Evolutionary conservation across 768 basidiomycete species (phyloP).

Genomic region (Phaeolepiota aurea): DNA sequence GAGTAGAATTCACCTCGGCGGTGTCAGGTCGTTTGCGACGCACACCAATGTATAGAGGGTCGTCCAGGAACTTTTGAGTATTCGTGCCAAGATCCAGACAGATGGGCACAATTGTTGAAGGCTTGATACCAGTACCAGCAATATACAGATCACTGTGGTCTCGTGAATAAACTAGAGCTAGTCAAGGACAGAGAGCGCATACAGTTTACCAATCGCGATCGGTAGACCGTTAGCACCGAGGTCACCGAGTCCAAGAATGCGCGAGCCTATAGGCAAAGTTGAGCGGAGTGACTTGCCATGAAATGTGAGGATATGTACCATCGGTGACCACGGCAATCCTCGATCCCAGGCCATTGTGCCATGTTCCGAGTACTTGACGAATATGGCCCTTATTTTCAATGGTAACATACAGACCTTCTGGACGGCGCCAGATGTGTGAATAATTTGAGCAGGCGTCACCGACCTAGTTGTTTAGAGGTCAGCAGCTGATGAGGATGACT

Average conservation of each 20-base stretch:
- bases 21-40: constrained; percentile 41
- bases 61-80: constrained; percentile 53
- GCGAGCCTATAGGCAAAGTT: constrained; percentile 33
- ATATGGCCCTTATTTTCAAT: constrained; percentile 62
- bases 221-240: constrained; percentile 41
- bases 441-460: constrained; percentile 70
- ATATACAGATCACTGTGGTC: constrained; percentile 51
- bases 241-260: constrained; percentile 64
- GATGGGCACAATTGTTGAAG: constrained; percentile 50
- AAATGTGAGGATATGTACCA: constrained; percentile 24
- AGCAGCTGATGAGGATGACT: constrained; percentile 8
- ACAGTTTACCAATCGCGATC: constrained; percentile 72
- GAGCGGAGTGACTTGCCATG: background rate
- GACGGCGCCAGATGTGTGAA: constrained; percentile 59
- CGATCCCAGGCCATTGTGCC: constrained; percentile 33
- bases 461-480: constrained; percentile 31
- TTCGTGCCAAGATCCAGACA: constrained; percentile 75
- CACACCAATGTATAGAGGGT: constrained; percentile 72
- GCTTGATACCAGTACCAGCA: constrained; percentile 59
- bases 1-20: constrained; percentile 24
- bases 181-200: constrained; percentile 20
- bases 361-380: constrained; percentile 43
- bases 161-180: background rate
- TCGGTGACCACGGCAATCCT: constrained; percentile 77
- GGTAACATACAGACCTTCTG: constrained; percentile 54